Conservation (phyloP, 2,329 filamentous ascomycete genomes). For the Ascosphaera apis region DNA sequence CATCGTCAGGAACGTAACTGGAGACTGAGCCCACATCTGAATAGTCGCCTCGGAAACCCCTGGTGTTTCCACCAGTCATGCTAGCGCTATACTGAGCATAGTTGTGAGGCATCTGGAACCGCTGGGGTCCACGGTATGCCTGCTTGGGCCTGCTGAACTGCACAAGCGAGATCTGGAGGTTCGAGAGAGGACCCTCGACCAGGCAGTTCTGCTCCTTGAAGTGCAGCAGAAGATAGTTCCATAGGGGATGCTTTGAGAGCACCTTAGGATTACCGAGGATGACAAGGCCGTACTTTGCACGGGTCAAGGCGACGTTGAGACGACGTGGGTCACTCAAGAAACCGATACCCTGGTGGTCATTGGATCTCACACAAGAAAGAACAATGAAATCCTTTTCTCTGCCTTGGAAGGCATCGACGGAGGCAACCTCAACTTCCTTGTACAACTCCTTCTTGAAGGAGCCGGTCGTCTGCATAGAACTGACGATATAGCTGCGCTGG, state of each 20-base stretch:
- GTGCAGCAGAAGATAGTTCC: slow-evolving; percentile 84
- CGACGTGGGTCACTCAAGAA: slow-evolving; percentile 95
- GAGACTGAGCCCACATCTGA: slow-evolving; percentile 70
- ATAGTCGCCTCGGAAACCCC: slow-evolving; percentile 26
- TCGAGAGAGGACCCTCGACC: slow-evolving; percentile 83
- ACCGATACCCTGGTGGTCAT: slow-evolving; percentile 96
- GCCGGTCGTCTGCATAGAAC: slow-evolving; percentile 95
- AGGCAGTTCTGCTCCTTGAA: slow-evolving; percentile 95
- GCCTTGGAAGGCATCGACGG: slow-evolving; percentile 94
- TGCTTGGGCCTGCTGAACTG: slow-evolving; percentile 91
- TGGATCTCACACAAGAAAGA: slow-evolving; percentile 89
- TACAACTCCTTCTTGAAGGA: slow-evolving; percentile 97
- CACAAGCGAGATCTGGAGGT: slow-evolving; percentile 82
- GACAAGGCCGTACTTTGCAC: slow-evolving; percentile 88
- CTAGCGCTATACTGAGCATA: slow-evolving; percentile 37
- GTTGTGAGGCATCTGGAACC: slow-evolving; percentile 60
- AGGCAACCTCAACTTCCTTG: slow-evolving; percentile 96
- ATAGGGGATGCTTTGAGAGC: slow-evolving; percentile 87
- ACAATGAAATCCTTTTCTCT: slow-evolving; percentile 99
- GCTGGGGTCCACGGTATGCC: slow-evolving; percentile 69
- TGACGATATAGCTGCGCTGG: slow-evolving; percentile 93
- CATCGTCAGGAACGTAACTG: slow-evolving; percentile 90
- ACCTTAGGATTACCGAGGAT: slow-evolving; percentile 97
- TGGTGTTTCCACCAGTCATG: slow-evolving; percentile 28
- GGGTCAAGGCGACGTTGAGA: slow-evolving; percentile 88